Percentiles rank a stretch among this genome's conserved stretches.
Conservation (phyloP, 208 protist genomes). For the Leishmania guyanensis region DNA sequence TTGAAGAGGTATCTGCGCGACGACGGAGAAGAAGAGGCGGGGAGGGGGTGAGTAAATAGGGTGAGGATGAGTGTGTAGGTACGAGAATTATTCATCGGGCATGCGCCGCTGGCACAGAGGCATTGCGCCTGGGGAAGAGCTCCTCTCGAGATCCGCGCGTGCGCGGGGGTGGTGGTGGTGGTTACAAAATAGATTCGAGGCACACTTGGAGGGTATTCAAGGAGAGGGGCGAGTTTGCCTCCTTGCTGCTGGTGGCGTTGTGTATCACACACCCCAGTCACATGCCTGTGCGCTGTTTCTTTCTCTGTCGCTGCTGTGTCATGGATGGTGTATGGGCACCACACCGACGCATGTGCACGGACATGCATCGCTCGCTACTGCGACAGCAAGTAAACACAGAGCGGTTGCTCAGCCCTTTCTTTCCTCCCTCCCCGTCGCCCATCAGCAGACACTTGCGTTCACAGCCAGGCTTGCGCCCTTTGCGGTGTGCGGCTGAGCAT, state of each 20-base stretch:
- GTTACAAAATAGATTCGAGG: background rate
- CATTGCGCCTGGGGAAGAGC: background rate
- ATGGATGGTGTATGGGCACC: background rate
- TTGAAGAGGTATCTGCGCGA: background rate
- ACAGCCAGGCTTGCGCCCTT: background rate
- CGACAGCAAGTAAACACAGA: background rate
- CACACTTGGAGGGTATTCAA: background rate
- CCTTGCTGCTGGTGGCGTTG: background rate
- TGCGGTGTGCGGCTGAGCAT: background rate
- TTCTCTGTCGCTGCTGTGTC: background rate
- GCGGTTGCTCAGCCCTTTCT: background rate
- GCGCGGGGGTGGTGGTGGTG: background rate
- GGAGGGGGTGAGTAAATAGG: background rate
- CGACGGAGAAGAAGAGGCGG: background rate
- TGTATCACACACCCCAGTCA: background rate
- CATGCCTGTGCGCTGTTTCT: background rate
- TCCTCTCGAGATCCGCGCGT: background rate
- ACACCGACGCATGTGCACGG: slow-evolving; percentile 3
- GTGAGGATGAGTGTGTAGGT: background rate
- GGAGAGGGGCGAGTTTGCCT: background rate
- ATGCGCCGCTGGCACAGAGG: background rate
- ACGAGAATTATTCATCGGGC: background rate
- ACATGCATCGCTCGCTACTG: background rate
- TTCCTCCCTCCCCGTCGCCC: background rate
- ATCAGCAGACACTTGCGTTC: background rate